Percentiles rank a stretch among this genome's conserved stretches.
Evolutionary conservation across 2,329 filamentous ascomycete species (phyloP).

Genomic region (Laburnicola sp.): DNA sequence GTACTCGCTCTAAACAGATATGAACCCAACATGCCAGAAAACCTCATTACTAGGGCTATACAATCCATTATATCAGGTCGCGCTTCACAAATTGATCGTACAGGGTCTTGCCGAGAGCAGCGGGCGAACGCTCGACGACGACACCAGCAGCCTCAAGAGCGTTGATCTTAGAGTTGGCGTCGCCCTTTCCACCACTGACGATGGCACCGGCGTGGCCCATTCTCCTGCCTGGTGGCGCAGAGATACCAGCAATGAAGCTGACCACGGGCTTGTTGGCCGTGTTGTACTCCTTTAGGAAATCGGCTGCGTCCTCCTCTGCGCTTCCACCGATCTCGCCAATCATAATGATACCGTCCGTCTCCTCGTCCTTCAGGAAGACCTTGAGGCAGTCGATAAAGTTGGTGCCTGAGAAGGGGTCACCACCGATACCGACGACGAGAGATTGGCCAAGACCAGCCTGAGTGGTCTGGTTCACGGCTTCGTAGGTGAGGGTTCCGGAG

Average conservation of each 20-base stretch:
- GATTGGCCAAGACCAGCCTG: constrained; percentile 96
- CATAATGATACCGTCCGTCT: constrained; percentile 99
- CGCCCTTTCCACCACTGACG: constrained; percentile 95
- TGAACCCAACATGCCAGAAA: constrained; percentile 18
- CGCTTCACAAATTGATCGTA: constrained; percentile 95
- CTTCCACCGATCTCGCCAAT: constrained; percentile 98
- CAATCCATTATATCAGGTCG: constrained; percentile 75
- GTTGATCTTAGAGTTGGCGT: constrained; percentile 96
- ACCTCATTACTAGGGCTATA: constrained; percentile 3
- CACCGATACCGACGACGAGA: constrained; percentile 95
- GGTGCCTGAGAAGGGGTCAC: constrained; percentile 97
- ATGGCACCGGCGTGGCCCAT: constrained; percentile 99
- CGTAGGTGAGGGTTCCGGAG: constrained; percentile 97
- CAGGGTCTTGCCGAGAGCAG: constrained; percentile 87
- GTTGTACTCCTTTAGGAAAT: constrained; percentile 93
- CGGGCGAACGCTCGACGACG: constrained; percentile 82
- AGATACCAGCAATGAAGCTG: constrained; percentile 98
- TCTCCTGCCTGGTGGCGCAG: constrained; percentile 89
- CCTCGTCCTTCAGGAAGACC: constrained; percentile 92
- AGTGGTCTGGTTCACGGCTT: constrained; percentile 99
- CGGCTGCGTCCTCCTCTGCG: constrained; percentile 96
- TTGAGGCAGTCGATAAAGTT: constrained; percentile 99
- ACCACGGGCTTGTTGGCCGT: constrained; percentile 93
- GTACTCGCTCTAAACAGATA: constrained; percentile 27
- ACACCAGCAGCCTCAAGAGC: constrained; percentile 93